Evolutionary conservation across 2,329 filamentous ascomycete species (phyloP).

Genomic region (Penicillium sp.): DNA sequence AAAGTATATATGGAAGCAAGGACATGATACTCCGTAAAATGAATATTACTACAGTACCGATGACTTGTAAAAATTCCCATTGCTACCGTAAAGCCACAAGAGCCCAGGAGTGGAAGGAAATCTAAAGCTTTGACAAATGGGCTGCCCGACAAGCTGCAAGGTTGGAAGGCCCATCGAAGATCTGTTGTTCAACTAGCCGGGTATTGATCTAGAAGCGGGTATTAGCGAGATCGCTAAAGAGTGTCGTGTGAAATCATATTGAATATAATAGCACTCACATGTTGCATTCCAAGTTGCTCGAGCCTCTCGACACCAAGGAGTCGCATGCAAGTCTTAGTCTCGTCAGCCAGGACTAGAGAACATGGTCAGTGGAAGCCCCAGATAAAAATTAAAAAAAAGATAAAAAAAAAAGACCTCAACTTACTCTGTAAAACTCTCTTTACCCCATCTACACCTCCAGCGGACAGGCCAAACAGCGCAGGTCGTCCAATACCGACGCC

Average conservation of each 20-base stretch:
- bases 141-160: not conserved
- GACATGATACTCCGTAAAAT: not conserved
- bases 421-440: conserved; percentile 78
- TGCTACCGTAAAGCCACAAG: not conserved
- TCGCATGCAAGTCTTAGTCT: conserved; percentile 12
- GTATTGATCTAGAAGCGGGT: not conserved
- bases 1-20: not conserved
- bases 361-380: not conserved
- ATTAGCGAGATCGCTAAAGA: not conserved
- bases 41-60: not conserved
- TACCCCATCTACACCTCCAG: conserved; percentile 84
- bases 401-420: not conserved
- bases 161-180: conserved; percentile 1
- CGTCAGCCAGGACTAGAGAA: conserved; percentile 6
- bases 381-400: too few relatives aligned
- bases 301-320: conserved; percentile 7
- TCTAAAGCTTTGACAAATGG: not conserved
- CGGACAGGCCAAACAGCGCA: conserved; percentile 94
- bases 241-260: not conserved
- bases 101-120: not conserved
- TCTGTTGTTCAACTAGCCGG: conserved; percentile 1
- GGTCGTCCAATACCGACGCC: conserved; percentile 93
- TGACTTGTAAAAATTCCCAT: not conserved
- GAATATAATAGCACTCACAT: not conserved
- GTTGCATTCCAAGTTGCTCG: conserved; percentile 7